These are phyloP conservation scores for Paxillus ammoniavirescens DNA, from an alignment of 768 basidiomycete species.

Conservation along the genomic window DNA sequence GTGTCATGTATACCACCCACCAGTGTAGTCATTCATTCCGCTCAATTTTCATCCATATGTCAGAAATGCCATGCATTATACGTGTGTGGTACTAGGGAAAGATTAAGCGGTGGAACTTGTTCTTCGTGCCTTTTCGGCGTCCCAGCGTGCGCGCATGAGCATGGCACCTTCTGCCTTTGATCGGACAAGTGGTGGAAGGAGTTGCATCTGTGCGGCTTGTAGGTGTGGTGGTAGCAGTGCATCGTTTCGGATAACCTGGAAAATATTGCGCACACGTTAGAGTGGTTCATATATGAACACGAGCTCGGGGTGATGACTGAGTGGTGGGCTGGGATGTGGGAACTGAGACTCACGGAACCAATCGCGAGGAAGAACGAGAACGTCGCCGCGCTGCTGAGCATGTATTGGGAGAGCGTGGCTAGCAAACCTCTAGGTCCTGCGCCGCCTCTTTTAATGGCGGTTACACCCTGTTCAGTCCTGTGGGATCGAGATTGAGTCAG, in stretches of 20 bases:
- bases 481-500: not conserved
- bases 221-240: constrained; percentile 54
- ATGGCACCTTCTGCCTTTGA: constrained; percentile 67
- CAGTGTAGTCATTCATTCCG: constrained; percentile 6
- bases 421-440: constrained; percentile 88
- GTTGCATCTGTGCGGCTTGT: constrained; percentile 61
- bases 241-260: constrained; percentile 89
- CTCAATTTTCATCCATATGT: constrained; percentile 11
- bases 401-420: constrained; percentile 94
- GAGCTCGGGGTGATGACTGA: not conserved
- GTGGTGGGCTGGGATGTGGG: not conserved
- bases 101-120: constrained; percentile 11
- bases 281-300: constrained; percentile 3
- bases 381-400: constrained; percentile 96
- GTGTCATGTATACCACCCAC: constrained; percentile 19
- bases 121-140: constrained; percentile 49
- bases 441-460: constrained; percentile 57
- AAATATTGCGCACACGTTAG: not conserved
- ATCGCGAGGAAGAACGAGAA: constrained; percentile 97
- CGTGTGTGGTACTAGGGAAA: constrained; percentile 8
- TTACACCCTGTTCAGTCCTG: constrained; percentile 6
- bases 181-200: constrained; percentile 54
- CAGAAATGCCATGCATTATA: constrained; percentile 8
- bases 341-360: constrained; percentile 64
- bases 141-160: constrained; percentile 75